Conservation (phyloP, 495 filamentous ascomycete genomes). For the Aspergillus wentii region DNA sequence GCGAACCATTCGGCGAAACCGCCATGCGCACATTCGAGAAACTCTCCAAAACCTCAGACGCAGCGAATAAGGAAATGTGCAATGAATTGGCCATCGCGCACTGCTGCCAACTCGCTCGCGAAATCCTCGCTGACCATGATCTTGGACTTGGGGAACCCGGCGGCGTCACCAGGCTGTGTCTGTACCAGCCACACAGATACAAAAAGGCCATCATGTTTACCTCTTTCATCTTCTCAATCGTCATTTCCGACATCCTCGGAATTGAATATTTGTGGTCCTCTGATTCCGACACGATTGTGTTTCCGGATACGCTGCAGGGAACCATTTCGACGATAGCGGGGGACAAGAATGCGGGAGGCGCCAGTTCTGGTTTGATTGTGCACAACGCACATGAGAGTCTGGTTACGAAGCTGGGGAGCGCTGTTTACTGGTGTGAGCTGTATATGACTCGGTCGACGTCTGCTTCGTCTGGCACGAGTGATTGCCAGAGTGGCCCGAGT, state of each 20-base stretch:
- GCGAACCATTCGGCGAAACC: constrained; percentile 23
- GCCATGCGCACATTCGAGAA: constrained; percentile 25
- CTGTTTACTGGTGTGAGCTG: constrained; percentile 28
- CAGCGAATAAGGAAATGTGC: constrained; percentile 12
- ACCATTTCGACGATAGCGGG: constrained; percentile 25
- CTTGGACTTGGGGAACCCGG: constrained; percentile 10
- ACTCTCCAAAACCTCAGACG: constrained; percentile 11
- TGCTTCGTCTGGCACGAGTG: constrained; percentile 20
- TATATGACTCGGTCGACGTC: constrained; percentile 23
- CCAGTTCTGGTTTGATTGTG: constrained; percentile 23
- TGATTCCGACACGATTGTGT: constrained; percentile 28
- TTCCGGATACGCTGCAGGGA: constrained; percentile 18
- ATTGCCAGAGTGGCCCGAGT: constrained; percentile 29
- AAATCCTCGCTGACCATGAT: constrained; percentile 16
- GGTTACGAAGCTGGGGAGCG: constrained; percentile 22
- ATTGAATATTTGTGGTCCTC: constrained; percentile 31
- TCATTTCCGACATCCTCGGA: constrained; percentile 22
- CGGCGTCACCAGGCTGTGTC: constrained; percentile 17
- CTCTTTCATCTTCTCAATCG: constrained; percentile 27
- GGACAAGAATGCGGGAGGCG: constrained; percentile 23
- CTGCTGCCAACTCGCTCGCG: constrained; percentile 21
- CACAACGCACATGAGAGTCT: constrained; percentile 23
- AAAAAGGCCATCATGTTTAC: constrained; percentile 33
- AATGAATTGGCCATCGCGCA: constrained; percentile 18
- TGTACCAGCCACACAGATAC: constrained; percentile 27